Evolutionary conservation across 2,329 filamentous ascomycete genomes (phyloP).

Genomic region (Grosmannia serpens): DNA sequence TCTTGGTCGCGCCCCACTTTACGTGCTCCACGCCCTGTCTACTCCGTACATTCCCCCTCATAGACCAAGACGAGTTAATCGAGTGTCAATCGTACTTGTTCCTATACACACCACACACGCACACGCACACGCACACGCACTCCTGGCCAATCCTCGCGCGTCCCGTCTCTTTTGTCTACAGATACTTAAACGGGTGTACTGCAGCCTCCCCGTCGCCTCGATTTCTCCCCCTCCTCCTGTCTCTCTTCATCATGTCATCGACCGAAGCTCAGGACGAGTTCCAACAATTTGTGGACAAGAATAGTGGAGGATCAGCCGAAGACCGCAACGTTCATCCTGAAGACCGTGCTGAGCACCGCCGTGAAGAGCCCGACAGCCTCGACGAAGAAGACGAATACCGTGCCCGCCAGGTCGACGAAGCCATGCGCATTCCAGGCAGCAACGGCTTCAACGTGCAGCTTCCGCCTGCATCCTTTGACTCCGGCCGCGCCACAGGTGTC

Average conservation of each 20-base stretch:
- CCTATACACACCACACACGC: background rate
- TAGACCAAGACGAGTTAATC: background rate
- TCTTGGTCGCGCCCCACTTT: background rate
- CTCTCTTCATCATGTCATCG: conserved; percentile 34
- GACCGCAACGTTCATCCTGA: conserved; percentile 41
- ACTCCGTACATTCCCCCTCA: background rate
- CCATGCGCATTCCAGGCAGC: conserved; percentile 50
- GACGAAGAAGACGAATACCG: conserved; percentile 44
- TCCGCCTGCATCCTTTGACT: conserved; percentile 51
- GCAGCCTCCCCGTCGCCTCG: background rate
- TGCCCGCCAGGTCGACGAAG: conserved; percentile 45
- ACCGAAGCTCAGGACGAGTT: conserved; percentile 53
- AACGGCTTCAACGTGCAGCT: conserved; percentile 35
- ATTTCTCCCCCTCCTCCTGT: conserved; percentile 1
- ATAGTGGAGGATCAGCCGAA: conserved; percentile 28
- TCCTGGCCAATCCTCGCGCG: background rate
- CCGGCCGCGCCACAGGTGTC: conserved; percentile 63
- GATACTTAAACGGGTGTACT: background rate
- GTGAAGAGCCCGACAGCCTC: conserved; percentile 36
- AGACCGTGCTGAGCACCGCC: conserved; percentile 35
- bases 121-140: background rate
- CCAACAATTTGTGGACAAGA: conserved; percentile 48
- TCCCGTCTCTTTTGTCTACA: background rate
- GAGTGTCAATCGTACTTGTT: background rate
- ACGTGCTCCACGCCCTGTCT: background rate